phyloP scores from a whole-genome alignment of 1,284 basidiomycete species.

The Pholiota adiposa region DNA sequence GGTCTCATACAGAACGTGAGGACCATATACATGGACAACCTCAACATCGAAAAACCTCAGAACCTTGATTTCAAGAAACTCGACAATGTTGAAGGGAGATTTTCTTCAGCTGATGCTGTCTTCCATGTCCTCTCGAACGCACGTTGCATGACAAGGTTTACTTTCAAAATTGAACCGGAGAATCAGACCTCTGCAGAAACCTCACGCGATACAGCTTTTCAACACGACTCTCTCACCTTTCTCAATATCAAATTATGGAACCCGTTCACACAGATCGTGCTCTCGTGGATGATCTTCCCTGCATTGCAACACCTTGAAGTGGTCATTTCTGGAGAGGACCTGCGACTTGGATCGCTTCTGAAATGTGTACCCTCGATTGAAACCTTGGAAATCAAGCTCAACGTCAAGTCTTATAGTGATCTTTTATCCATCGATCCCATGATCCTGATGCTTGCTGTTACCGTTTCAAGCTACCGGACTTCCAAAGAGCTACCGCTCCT shows the following conservation, averaged over 20 bases:
- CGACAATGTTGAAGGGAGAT: not conserved
- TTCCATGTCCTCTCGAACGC: not conserved
- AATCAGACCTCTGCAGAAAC: not conserved
- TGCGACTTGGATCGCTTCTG: too few species aligned
- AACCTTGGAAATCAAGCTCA: too few species aligned
- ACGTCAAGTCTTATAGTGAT: too few species aligned
- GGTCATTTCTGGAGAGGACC: too few species aligned
- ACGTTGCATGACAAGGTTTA: not conserved
- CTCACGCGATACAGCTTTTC: not conserved
- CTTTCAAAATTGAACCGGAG: not conserved
- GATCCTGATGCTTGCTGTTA: too few species aligned
- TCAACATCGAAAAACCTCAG: not conserved
- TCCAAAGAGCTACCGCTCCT: too few species aligned
- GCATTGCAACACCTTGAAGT: too few species aligned
- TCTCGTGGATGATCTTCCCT: not conserved
- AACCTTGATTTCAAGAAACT: not conserved
- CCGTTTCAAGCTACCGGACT: too few species aligned
- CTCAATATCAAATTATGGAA: not conserved
- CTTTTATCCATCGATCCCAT: too few species aligned
- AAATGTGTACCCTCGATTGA: too few species aligned
- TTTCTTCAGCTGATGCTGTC: not conserved
- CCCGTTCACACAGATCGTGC: not conserved
- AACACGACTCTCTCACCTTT: not conserved
- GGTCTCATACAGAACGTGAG: not conserved
- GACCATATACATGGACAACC: not conserved